These are phyloP conservation scores for Cordyceps farinosa DNA, from an alignment of 2,329 filamentous ascomycete species.

Conservation along the genomic window DNA sequence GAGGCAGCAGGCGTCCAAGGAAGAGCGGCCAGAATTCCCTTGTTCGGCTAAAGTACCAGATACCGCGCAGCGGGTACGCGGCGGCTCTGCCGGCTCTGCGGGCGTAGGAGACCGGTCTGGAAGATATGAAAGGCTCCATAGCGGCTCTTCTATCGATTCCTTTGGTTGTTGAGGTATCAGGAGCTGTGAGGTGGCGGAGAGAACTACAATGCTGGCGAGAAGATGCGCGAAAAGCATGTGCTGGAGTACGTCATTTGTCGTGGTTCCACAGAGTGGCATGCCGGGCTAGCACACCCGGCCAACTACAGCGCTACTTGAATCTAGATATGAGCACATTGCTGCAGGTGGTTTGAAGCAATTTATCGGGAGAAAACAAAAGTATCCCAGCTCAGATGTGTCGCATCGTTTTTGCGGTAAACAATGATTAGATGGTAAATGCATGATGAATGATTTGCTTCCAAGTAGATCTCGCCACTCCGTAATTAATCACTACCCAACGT, in stretches of 20 bases:
- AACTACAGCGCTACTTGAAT: not conserved
- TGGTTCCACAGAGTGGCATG: constrained; percentile 11
- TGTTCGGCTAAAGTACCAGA: constrained; percentile 76
- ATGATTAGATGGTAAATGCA: not conserved
- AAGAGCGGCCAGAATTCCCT: constrained; percentile 82
- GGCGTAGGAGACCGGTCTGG: constrained; percentile 39
- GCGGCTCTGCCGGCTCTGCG: constrained; percentile 44
- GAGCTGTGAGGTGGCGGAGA: not conserved
- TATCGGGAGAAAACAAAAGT: not conserved
- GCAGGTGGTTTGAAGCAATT: not conserved
- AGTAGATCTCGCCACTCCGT: not conserved
- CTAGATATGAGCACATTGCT: not conserved
- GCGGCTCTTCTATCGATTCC: not conserved
- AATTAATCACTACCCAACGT: not conserved
- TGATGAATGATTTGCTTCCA: not conserved
- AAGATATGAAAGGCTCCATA: constrained; percentile 14
- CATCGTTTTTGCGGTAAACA: not conserved
- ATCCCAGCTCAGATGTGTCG: too few species aligned
- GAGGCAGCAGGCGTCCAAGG: constrained; percentile 70
- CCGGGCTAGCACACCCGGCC: not conserved
- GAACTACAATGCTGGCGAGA: not conserved
- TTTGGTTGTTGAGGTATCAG: not conserved
- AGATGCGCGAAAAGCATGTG: constrained; percentile 1
- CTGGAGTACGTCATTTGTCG: not conserved
- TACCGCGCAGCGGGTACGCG: constrained; percentile 63